These are phyloP conservation scores for Emergomyces pasteurianus DNA, from an alignment of 2,329 filamentous ascomycete genomes.

Conservation along the genomic window DNA sequence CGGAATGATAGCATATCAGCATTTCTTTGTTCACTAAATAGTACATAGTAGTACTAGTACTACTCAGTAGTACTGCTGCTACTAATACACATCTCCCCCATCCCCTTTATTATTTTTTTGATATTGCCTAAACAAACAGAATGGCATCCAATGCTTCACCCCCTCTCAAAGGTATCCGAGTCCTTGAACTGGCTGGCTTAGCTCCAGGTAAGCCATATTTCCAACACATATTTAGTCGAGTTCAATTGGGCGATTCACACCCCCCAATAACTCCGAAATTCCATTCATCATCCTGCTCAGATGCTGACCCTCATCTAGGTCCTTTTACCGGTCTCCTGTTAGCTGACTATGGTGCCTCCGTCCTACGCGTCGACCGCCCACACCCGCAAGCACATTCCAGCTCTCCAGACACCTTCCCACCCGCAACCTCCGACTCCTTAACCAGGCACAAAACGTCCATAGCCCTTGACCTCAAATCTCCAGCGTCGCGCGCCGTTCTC, in stretches of 20 bases:
- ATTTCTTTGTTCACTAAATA: no score
- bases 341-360: slow-evolving; percentile 76
- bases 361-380: slow-evolving; percentile 71
- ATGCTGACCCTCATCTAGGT: slow-evolving; percentile 36
- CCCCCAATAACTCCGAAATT: background rate
- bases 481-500: slow-evolving; percentile 52
- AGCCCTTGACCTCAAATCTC: slow-evolving; percentile 63
- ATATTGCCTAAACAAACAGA: no score
- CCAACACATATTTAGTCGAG: slow-evolving; percentile 19
- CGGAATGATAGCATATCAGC: background rate
- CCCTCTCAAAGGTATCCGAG: slow-evolving; percentile 16
- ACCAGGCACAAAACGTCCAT: slow-evolving; percentile 73
- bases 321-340: slow-evolving; percentile 83
- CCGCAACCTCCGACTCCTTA: slow-evolving; percentile 56
- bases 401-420: slow-evolving; percentile 25
- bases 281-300: no score
- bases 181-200: slow-evolving; percentile 18
- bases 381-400: slow-evolving; percentile 27
- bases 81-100: no score
- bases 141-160: slow-evolving; percentile 4
- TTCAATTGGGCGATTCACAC: slow-evolving; percentile 9
- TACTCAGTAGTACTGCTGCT: no score
- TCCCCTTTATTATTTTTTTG: no score
- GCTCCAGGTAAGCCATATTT: slow-evolving; percentile 14
- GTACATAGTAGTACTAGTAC: no score